These are phyloP conservation scores for Penicillium sp. DNA, from an alignment of 2,329 filamentous ascomycete genomes.

Conservation along the genomic window DNA sequence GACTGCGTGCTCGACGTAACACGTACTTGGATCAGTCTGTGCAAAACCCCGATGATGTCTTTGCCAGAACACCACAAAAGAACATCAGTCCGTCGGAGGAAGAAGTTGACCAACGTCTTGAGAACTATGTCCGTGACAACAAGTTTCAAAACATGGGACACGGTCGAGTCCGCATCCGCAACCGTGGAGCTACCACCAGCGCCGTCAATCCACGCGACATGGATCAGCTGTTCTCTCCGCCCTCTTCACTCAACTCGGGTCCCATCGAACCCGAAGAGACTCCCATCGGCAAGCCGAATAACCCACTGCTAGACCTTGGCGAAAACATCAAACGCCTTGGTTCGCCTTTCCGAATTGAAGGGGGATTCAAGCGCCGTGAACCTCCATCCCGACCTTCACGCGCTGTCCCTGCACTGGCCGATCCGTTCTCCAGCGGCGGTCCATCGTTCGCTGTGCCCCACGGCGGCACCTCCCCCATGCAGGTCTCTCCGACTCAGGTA, in stretches of 20 bases:
- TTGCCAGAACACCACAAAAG: conserved; percentile 43
- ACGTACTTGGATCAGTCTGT: conserved; percentile 56
- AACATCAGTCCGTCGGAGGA: conserved; percentile 54
- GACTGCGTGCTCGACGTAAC: conserved; percentile 51
- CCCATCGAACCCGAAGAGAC: conserved; percentile 27
- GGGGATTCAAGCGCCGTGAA: conserved; percentile 34
- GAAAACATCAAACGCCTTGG: conserved; percentile 49
- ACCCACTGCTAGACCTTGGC: conserved; percentile 35
- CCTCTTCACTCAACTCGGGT: conserved; percentile 35
- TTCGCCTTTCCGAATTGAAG: conserved; percentile 49
- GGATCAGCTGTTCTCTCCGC: conserved; percentile 57
- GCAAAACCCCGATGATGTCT: conserved; percentile 50
- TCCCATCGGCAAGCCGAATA: conserved; percentile 23
- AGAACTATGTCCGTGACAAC: conserved; percentile 46
- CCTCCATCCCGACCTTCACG: conserved; percentile 33
- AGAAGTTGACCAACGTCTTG: conserved; percentile 57
- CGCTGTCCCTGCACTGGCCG: conserved; percentile 47
- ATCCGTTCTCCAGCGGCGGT: conserved; percentile 41
- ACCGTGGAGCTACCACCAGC: conserved; percentile 62
- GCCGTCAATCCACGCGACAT: conserved; percentile 56
- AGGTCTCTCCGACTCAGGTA: conserved; percentile 17
- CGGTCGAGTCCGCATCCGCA: conserved; percentile 60
- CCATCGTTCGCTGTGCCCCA: conserved; percentile 21
- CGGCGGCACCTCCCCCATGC: conserved; percentile 15
- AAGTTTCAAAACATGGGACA: conserved; percentile 51